A percentile compares a stretch with the other conserved stretches of the same genome.
These are phyloP conservation scores for Coemansia sp. DNA, from an alignment of 192 early-diverging fungal genomes.

Conservation along the genomic window DNA sequence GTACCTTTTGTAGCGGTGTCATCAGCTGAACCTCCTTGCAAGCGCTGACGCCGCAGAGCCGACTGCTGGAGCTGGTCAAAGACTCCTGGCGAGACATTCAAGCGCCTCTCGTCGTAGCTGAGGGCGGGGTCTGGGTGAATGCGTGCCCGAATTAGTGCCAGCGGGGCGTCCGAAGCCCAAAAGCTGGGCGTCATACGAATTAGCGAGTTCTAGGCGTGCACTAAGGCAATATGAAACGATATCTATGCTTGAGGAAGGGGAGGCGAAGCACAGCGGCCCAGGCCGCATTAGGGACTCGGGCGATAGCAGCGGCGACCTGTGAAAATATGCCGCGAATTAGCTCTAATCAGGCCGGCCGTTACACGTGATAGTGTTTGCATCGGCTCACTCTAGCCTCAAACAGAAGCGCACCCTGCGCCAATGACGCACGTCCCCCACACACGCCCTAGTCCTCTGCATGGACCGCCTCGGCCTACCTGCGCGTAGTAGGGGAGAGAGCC, in stretches of 20 bases:
- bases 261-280: not conserved
- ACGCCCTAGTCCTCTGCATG: not conserved
- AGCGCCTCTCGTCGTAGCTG: not conserved
- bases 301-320: not conserved
- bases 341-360: not conserved
- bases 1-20: not conserved
- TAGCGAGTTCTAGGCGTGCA: not conserved
- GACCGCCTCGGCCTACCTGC: not conserved
- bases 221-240: not conserved
- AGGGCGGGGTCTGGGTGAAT: constrained; percentile 13
- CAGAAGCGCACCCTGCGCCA: not conserved
- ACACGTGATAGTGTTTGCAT: constrained; percentile 2
- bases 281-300: not conserved
- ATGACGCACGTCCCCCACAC: constrained; percentile 1
- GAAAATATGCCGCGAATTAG: not conserved
- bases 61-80: constrained; percentile 16
- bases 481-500: not conserved
- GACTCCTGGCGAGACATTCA: constrained; percentile 13
- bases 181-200: constrained; percentile 32
- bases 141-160: constrained; percentile 29
- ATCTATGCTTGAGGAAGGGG: not conserved
- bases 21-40: not conserved
- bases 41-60: constrained; percentile 13
- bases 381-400: not conserved
- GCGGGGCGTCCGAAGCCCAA: constrained; percentile 48